These are phyloP conservation scores for Fraxinus velutina DNA, from an alignment of 305 asterid genomes.

Conservation along the genomic window DNA sequence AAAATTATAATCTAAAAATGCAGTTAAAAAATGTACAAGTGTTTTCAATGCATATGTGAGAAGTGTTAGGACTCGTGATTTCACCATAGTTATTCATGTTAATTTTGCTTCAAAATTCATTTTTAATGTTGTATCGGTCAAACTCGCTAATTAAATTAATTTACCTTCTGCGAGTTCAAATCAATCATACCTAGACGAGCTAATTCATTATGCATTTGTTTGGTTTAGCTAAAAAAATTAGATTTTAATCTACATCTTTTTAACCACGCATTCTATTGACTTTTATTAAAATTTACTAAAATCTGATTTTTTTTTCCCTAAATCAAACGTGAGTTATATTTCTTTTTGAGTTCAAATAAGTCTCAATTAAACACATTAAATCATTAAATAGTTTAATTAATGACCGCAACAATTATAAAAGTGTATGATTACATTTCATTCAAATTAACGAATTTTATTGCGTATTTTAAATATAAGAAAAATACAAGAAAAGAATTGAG, in stretches of 20 bases:
- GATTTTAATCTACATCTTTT: too few relatives aligned
- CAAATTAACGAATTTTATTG: not conserved
- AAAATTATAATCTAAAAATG: not conserved
- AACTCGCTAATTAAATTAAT: too few relatives aligned
- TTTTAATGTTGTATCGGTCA: not conserved
- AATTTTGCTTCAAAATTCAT: not conserved
- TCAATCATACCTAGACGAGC: not conserved
- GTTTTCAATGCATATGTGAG: not conserved
- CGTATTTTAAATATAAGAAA: not conserved
- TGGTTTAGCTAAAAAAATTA: not conserved
- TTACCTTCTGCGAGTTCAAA: not conserved
- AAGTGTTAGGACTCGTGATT: not conserved
- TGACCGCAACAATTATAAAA: not conserved
- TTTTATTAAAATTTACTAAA: too few relatives aligned
- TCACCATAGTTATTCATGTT: not conserved
- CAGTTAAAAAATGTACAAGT: not conserved
- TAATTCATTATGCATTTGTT: not conserved
- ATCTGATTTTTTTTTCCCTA: too few relatives aligned
- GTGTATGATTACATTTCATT: too few relatives aligned
- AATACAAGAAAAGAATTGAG: not conserved
- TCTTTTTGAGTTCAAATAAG: too few relatives aligned
- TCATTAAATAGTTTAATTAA: not conserved
- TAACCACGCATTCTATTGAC: not conserved
- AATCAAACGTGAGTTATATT: not conserved
- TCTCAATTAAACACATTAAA: not conserved